Base-by-base conservation (phyloP, 805 yeast genomes). In the Blastobotrys terrestris region DNA sequence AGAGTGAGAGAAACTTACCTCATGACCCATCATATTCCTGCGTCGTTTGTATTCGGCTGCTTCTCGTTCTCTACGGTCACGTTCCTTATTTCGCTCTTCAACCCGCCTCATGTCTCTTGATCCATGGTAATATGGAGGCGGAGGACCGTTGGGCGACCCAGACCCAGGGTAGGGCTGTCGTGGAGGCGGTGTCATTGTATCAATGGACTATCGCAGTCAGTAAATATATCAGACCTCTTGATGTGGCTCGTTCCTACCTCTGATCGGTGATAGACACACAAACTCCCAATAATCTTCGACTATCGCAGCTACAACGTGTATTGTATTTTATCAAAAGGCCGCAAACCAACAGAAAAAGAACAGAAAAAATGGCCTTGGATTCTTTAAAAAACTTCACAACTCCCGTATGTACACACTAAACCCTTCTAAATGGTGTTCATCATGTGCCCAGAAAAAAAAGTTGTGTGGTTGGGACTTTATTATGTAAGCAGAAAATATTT, bases 31-130 rank as follows among this genome's bases (percentile, higher is more conserved):
- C 40, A 51, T 49, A 35, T 54, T 44, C 49, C 58, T 51, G 43
- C 62, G 53, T 41, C 64, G 59, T 51, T 59, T 48, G 56, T 60
- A 58, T 48, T 60, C 61, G 16, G 61, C 60, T 39, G 63, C 59
- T 39, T 56, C 58, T 50, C 58, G 52, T 35, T 60, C 60, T 48
- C 68, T 51, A 44, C 61, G 53, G 21, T 62, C 61, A 13, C 64
- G 60, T 41, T 62, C 65, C 43, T 53, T 51, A 47, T 55, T 58
- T 48, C 60, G 57, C 44, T 55, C 66, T 50, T 58, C 63, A 40
- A 54, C 31, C 41, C 60, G 53, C 26, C 55, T 50, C 46, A 13
- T 42, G 53, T 52, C 56, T 31, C 44, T 26, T 26, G 35, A 26
- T 26, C 35, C 45, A 16, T 43, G 22, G 21, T 43, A 20, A 43